Conservation (phyloP, 1,284 basidiomycete species). For the Ustilago xerochloae region DNA sequence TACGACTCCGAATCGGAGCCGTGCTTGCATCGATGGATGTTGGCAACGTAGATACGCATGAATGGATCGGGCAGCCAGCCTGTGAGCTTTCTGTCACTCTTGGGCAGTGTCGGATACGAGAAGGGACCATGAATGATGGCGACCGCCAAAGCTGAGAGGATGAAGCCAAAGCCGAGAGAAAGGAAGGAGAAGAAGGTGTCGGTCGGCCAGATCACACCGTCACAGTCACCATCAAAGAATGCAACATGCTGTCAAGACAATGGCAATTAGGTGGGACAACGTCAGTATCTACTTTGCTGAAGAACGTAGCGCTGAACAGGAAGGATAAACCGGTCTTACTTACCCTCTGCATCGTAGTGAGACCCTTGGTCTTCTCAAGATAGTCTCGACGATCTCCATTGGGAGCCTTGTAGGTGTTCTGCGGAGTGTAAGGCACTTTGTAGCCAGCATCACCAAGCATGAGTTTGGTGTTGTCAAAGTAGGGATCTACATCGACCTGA, state of each 20-base stretch:
- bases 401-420: conserved; percentile 50
- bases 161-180: conserved; percentile 70
- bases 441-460: conserved; percentile 23
- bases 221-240: conserved; percentile 72
- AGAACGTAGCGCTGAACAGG: too few relatives aligned
- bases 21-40: conserved; percentile 72
- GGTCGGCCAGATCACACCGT: conserved; percentile 73
- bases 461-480: conserved; percentile 52
- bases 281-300: too few relatives aligned
- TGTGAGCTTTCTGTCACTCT: conserved; percentile 11
- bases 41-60: conserved; percentile 70
- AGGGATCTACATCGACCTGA: conserved; percentile 40
- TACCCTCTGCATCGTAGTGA: conserved; percentile 68
- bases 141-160: conserved; percentile 69
- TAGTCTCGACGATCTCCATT: conserved; percentile 52
- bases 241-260: conserved; percentile 68
- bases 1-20: conserved; percentile 71
- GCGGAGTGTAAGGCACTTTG: conserved; percentile 48
- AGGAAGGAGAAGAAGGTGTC: conserved; percentile 73
- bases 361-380: conserved; percentile 42
- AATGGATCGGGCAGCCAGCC: conserved; percentile 69
- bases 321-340: too few relatives aligned
- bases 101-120: conserved; percentile 50
- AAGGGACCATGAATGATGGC: conserved; percentile 69
- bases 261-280: not conserved